Evolutionary conservation across 805 yeast species (phyloP).

Genomic region (Saccharomyces mikatae): DNA sequence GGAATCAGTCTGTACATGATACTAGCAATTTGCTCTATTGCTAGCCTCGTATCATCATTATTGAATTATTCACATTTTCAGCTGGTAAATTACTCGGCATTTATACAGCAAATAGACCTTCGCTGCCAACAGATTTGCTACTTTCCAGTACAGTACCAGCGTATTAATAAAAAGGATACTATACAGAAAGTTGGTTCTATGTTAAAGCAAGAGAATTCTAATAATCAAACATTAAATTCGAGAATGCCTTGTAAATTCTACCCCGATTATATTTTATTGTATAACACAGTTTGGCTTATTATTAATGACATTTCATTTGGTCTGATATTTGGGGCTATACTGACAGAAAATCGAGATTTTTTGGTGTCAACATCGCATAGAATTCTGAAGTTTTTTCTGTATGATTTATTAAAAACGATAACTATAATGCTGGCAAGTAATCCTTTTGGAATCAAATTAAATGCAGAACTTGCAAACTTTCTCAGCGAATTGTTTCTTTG

Average conservation of each 20-base stretch:
- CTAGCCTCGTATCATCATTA: constrained; percentile 11
- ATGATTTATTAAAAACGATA: constrained; percentile 38
- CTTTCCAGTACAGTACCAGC: constrained; percentile 70
- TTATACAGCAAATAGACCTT: constrained; percentile 72
- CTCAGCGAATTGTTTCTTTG: constrained; percentile 81
- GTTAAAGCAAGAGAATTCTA: neutral
- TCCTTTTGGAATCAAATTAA: constrained; percentile 91
- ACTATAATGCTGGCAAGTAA: constrained; percentile 74
- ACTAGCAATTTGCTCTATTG: constrained; percentile 8
- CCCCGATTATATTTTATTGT: constrained; percentile 65
- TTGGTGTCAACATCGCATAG: constrained; percentile 33
- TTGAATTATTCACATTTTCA: constrained; percentile 14
- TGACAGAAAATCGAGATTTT: constrained; percentile 34
- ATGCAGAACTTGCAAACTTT: constrained; percentile 75
- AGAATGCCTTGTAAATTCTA: constrained; percentile 39
- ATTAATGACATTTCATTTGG: constrained; percentile 79
- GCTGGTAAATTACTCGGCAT: constrained; percentile 38
- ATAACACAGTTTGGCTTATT: constrained; percentile 83
- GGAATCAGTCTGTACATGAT: constrained; percentile 3
- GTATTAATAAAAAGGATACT: constrained; percentile 31
- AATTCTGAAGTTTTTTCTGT: constrained; percentile 19
- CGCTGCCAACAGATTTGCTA: constrained; percentile 67
- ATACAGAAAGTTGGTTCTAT: neutral
- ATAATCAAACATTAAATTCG: constrained; percentile 12
- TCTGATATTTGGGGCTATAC: constrained; percentile 41